Conservation (phyloP, 2,329 filamentous ascomycete genomes). For the Sporothrix luriei region DNA sequence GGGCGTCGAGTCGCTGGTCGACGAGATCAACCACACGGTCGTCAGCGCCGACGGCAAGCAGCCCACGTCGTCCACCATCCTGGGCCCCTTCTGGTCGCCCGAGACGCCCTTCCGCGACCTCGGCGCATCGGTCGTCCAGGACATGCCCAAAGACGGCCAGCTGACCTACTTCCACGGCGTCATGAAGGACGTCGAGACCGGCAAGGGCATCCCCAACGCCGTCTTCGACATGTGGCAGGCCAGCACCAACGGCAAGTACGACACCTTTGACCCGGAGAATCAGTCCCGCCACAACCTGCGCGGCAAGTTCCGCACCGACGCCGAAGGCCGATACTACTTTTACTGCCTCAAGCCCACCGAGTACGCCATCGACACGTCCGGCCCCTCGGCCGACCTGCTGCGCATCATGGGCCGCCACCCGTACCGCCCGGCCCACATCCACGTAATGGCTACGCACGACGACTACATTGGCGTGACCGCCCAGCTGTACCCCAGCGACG, state of each 20-base stretch:
- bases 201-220: conserved; percentile 65
- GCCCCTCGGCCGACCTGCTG: conserved; percentile 56
- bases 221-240: conserved; percentile 77
- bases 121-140: conserved; percentile 65
- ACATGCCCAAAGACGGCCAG: conserved; percentile 49
- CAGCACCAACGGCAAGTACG: conserved; percentile 68
- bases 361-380: conserved; percentile 49
- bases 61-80: conserved; percentile 73
- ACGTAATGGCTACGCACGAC: conserved; percentile 56
- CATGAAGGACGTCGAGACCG: conserved; percentile 59
- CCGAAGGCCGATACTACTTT: conserved; percentile 63
- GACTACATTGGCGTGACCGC: conserved; percentile 66
- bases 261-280: conserved; percentile 69
- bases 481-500: conserved; percentile 66
- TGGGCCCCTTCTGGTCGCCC: conserved; percentile 82
- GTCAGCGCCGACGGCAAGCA: conserved; percentile 52
- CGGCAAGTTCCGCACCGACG: conserved; percentile 65
- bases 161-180: conserved; percentile 61
- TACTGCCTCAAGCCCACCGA: conserved; percentile 59
- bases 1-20: conserved; percentile 75
- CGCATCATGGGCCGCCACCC: conserved; percentile 58
- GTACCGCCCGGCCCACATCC: conserved; percentile 62
- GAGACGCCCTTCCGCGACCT: conserved; percentile 71
- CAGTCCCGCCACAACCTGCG: conserved; percentile 65
- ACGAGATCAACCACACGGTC: conserved; percentile 76